A percentile compares a stretch with the other conserved stretches of the same genome.
phyloP scores from a whole-genome alignment of 2,329 filamentous ascomycete species.

The Talaromyces sp. region DNA sequence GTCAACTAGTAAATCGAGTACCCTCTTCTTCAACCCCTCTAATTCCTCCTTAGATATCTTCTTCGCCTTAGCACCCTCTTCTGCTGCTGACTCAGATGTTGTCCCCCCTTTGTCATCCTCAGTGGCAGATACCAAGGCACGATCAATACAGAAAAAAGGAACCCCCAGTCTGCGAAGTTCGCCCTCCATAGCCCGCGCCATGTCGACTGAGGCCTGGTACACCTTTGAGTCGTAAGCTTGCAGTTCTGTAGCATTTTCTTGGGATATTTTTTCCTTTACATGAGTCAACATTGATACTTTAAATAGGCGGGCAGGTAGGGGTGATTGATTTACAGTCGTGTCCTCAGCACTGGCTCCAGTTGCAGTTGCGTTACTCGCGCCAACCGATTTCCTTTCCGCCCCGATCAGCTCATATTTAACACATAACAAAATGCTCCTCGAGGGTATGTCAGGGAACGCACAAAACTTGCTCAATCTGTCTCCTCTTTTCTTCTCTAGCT shows the following conservation, averaged over 20 bases:
- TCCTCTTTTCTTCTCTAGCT: constrained; percentile 51
- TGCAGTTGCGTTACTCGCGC: constrained; percentile 35
- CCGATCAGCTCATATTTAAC: not conserved
- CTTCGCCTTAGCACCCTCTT: constrained; percentile 20
- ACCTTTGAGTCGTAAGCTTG: constrained; percentile 60
- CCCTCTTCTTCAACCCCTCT: constrained; percentile 44
- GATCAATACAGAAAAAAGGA: constrained; percentile 56
- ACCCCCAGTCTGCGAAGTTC: constrained; percentile 58
- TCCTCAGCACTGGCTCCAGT: not conserved
- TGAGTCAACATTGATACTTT: not conserved
- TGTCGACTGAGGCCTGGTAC: constrained; percentile 55
- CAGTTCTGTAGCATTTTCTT: constrained; percentile 55
- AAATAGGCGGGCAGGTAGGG: not conserved
- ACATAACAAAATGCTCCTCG: not conserved
- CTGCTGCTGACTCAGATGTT: not conserved
- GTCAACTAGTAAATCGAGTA: constrained; percentile 52
- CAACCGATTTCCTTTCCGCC: constrained; percentile 43
- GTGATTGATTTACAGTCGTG: not conserved
- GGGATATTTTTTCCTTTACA: constrained; percentile 25
- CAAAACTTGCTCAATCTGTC: constrained; percentile 54
- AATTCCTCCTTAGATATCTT: constrained; percentile 42
- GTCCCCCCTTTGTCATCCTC: constrained; percentile 17
- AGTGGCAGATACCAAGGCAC: constrained; percentile 42
- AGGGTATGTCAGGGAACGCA: constrained; percentile 29
- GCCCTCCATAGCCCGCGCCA: constrained; percentile 56